A percentile compares a stretch with the other conserved stretches of the same genome.
Conservation (phyloP, 2,329 filamentous ascomycete genomes). For the Parastagonospora nodorum region DNA sequence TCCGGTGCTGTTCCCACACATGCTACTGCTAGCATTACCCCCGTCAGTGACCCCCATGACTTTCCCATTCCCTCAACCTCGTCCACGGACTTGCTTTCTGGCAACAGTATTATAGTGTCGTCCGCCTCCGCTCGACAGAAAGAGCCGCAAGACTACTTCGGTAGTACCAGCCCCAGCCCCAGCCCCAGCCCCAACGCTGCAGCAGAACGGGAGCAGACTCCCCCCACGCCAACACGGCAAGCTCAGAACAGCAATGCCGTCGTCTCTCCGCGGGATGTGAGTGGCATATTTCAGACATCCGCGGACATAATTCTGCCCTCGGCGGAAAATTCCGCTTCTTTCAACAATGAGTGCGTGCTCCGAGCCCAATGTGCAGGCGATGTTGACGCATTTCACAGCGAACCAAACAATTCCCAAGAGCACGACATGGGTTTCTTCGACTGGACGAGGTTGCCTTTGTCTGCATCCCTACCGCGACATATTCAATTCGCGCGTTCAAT, state of each 20-base stretch:
- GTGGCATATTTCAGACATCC: constrained; percentile 8
- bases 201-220: constrained; percentile 14
- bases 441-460: constrained; percentile 75
- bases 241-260: constrained; percentile 7
- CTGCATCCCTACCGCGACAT: constrained; percentile 68
- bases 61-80: constrained; percentile 33
- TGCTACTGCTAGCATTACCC: constrained; percentile 22
- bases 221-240: constrained; percentile 10
- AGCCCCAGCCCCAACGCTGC: constrained; percentile 17
- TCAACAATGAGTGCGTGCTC: constrained; percentile 49
- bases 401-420: constrained; percentile 21
- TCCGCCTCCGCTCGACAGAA: constrained; percentile 13
- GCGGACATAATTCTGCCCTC: constrained; percentile 24
- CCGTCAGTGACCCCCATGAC: constrained; percentile 43
- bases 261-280: constrained; percentile 2
- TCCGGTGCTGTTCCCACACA: constrained; percentile 53
- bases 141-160: constrained; percentile 52
- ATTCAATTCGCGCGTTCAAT: constrained; percentile 73
- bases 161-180: constrained; percentile 31
- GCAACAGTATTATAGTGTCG: constrained; percentile 10
- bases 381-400: constrained; percentile 47
- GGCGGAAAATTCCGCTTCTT: constrained; percentile 32
- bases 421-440: constrained; percentile 68
- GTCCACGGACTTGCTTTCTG: constrained; percentile 16
- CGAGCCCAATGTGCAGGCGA: constrained; percentile 46